Evolutionary conservation across 805 yeast genomes (phyloP).

Genomic region (Yueomyces sinensis): DNA sequence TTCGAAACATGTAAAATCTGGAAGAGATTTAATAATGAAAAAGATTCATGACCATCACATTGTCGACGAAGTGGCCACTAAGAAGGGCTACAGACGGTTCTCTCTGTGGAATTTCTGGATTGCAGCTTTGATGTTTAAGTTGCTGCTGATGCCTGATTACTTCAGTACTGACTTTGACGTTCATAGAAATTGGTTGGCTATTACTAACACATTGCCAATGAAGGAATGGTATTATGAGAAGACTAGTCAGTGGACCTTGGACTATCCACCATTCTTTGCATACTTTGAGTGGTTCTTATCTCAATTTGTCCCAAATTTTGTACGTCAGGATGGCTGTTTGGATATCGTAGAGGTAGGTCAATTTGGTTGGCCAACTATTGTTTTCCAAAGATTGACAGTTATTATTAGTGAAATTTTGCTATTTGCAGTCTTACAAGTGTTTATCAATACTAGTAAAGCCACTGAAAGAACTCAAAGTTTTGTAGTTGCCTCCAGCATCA

Average conservation of each 20-base stretch:
- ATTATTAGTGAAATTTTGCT: constrained; percentile 62
- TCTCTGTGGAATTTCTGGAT: constrained; percentile 58
- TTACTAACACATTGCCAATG: constrained; percentile 65
- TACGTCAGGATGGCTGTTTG: constrained; percentile 63
- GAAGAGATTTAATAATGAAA: no score
- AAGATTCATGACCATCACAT: background rate
- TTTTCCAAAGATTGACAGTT: constrained; percentile 75
- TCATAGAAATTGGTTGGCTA: constrained; percentile 93
- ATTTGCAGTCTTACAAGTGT: constrained; percentile 60
- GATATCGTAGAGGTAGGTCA: constrained; percentile 50
- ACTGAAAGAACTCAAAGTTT: constrained; percentile 34
- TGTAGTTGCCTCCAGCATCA: constrained; percentile 72
- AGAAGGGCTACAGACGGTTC: constrained; percentile 12
- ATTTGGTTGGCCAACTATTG: constrained; percentile 67
- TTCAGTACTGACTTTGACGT: constrained; percentile 96
- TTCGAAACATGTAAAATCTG: no score
- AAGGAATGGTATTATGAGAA: constrained; percentile 71
- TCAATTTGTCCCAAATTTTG: constrained; percentile 51
- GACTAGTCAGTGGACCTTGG: constrained; percentile 83
- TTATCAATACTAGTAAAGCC: constrained; percentile 35
- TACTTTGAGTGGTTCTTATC: constrained; percentile 80
- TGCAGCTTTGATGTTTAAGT: constrained; percentile 44
- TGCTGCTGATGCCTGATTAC: constrained; percentile 63
- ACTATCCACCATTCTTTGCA: constrained; percentile 96
- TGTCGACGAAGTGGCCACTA: background rate